Conservation (phyloP, 2,329 filamentous ascomycete species). For the Fusarium staphyleae region DNA sequence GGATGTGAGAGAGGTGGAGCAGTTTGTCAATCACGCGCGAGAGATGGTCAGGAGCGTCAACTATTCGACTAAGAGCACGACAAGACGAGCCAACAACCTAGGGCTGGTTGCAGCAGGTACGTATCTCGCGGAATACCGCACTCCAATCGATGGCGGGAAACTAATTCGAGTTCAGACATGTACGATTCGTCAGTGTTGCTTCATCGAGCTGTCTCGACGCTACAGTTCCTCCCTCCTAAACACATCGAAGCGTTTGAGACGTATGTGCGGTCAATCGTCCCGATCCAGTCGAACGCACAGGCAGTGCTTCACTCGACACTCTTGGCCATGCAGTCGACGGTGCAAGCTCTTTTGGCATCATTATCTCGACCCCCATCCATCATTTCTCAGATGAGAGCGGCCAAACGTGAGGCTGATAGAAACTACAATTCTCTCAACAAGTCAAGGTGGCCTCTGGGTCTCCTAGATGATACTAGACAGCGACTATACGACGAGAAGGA, state of each 20-base stretch:
- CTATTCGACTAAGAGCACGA: conserved; percentile 80
- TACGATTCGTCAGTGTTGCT: conserved; percentile 68
- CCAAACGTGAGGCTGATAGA: conserved; percentile 79
- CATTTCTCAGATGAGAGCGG: conserved; percentile 76
- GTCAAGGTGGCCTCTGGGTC: conserved; percentile 78
- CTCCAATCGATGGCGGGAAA: conserved; percentile 21
- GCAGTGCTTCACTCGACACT: conserved; percentile 77
- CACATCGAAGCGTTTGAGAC: conserved; percentile 76
- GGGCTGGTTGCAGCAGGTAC: conserved; percentile 69
- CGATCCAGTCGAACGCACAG: conserved; percentile 76
- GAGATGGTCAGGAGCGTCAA: conserved; percentile 89
- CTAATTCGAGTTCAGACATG: conserved; percentile 62
- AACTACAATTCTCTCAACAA: conserved; percentile 77
- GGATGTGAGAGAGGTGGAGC: conserved; percentile 86
- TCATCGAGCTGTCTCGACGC: conserved; percentile 58
- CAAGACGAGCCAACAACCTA: conserved; percentile 78
- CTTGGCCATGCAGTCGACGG: conserved; percentile 81
- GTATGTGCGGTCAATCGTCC: conserved; percentile 71
- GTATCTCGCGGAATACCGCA: conserved; percentile 26
- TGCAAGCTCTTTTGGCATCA: conserved; percentile 79
- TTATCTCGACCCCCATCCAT: conserved; percentile 81
- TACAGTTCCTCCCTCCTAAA: conserved; percentile 71
- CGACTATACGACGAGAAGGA: conserved; percentile 84
- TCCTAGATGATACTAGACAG: conserved; percentile 88
- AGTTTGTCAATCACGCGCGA: conserved; percentile 88